Evolutionary conservation across 495 filamentous ascomycete genomes (phyloP).

Genomic region (Lepidopterella palustris): DNA sequence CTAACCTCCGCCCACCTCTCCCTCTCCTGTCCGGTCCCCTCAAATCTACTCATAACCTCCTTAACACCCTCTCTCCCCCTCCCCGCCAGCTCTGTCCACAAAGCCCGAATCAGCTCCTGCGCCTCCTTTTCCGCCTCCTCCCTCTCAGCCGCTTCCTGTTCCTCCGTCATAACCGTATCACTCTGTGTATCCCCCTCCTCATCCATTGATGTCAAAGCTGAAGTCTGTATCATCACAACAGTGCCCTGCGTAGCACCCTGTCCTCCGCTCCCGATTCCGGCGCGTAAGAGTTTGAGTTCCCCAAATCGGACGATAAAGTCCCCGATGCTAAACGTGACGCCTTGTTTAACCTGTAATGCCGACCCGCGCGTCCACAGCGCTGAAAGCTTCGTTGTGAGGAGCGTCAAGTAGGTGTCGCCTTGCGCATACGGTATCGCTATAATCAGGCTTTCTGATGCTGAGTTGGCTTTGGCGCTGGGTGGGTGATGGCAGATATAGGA

Average conservation of each 20-base stretch:
- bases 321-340: background rate
- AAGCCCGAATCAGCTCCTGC: background rate
- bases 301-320: background rate
- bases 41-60: background rate
- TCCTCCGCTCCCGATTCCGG: background rate
- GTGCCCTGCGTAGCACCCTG: background rate
- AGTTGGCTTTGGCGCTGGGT: background rate
- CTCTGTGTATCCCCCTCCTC: background rate
- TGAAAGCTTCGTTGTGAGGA: background rate
- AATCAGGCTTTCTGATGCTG: background rate
- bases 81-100: background rate
- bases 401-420: background rate
- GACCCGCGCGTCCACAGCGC: background rate
- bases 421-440: background rate
- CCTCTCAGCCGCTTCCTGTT: background rate
- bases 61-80: background rate
- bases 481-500: background rate
- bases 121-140: background rate
- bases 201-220: background rate
- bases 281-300: background rate
- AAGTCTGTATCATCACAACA: background rate
- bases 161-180: background rate
- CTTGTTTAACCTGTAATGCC: background rate
- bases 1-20: background rate
- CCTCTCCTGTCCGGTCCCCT: background rate